Evolutionary conservation across 257 asterid species (phyloP), one percentile per base, ranked within the genome.

Genomic region (Fraxinus quadrangulata): DNA sequence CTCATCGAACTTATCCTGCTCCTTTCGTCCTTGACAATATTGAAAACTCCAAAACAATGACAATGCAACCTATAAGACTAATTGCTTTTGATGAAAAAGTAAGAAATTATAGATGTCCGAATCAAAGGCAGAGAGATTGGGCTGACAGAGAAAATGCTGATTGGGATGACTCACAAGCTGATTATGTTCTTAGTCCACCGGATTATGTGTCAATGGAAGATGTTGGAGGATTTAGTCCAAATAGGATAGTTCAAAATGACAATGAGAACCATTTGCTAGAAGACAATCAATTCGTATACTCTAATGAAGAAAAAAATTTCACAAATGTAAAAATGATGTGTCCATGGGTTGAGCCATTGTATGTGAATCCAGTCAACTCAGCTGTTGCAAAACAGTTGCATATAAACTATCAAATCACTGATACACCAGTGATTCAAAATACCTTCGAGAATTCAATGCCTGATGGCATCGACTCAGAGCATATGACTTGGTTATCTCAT

Each of bases 191-290:
- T 39, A 19, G 61, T 51, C 26, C 54, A 4, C 77, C 76, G 19
- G 26, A 78, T 4, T 7, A 73, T 59, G 70, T 63, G 40, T 30
- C 33, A 23, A 33, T 30, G 70, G 74, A 39, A 14, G 19, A 71
- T 1, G 23, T 33, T 4, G 23, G 30, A 40, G n/a, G 28, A 71
- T 16, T 66, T 28, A 5, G 5, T 26, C 28, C 26, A 23, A 24
- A 63, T 5, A 16, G 7, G 0, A 51, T 56, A 28, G 2, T 66
- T 12, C 42, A 75, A 7, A 24, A 30, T 0, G 69, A 73, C 12
- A 31, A 67, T 2, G 74, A 79, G 76, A 77, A 77, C 69, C 82
- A 79, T 59, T 49, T 82, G 67, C 42, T 61, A 10, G 77, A 69
- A 24, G 82, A 71, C 30, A 12, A 76, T 63, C 84, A 80, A 42